Conservation (phyloP, 495 filamentous ascomycete species). For the Pseudoneurospora amorphoporcata region DNA sequence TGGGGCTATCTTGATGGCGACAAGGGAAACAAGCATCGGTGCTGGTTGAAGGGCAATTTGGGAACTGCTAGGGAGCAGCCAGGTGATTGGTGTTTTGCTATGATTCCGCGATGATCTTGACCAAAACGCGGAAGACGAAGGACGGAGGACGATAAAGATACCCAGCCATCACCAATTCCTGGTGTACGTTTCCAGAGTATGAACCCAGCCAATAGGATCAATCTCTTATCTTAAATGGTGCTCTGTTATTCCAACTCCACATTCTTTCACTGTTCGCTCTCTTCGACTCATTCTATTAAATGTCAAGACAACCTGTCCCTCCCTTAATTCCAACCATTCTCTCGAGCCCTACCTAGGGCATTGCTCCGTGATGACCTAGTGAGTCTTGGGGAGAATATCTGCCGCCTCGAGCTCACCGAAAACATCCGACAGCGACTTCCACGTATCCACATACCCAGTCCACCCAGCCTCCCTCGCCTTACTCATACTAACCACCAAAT, state of each 20-base stretch:
- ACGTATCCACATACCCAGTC: constrained; percentile 39
- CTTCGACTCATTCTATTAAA: background rate
- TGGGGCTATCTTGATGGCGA: constrained; percentile 36
- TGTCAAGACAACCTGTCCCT: background rate
- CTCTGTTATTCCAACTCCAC: background rate
- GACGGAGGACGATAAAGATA: background rate
- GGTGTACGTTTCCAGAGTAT: background rate
- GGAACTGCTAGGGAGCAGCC: constrained; percentile 21
- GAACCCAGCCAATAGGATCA: background rate
- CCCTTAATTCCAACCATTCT: background rate
- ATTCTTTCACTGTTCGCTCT: background rate
- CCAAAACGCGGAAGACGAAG: background rate
- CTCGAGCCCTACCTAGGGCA: background rate
- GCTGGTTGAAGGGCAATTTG: constrained; percentile 34
- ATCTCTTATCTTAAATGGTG: background rate
- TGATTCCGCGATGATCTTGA: constrained; percentile 15
- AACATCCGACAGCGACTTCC: constrained; percentile 38
- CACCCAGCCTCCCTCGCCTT: constrained; percentile 45
- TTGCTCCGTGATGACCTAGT: background rate
- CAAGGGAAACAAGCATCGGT: constrained; percentile 23
- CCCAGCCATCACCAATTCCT: background rate
- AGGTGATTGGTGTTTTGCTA: constrained; percentile 33
- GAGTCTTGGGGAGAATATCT: constrained; percentile 20
- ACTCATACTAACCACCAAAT: constrained; percentile 43
- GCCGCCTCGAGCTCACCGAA: constrained; percentile 37